Evolutionary conservation across 75 land plant genomes (phyloP), one percentile per base, ranked within the genome.

Genomic region (Azolla pinnata): DNA sequence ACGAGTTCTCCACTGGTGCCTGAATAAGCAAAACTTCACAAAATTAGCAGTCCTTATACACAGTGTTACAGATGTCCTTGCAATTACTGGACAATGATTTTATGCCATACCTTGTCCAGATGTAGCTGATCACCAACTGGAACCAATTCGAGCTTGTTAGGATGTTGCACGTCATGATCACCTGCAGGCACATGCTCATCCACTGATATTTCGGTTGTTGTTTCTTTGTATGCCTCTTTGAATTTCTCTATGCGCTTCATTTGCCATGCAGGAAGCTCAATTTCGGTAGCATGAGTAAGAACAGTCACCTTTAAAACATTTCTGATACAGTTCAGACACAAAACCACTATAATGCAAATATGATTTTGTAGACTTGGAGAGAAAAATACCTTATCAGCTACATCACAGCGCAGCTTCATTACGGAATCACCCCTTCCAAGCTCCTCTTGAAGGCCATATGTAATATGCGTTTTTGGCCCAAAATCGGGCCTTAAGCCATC

Each of bases 381-480:
- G 44, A 66, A 31, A 46, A 24, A 38, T 70, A 88, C 90, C 75
- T 85, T 88, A 77, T 90, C 93, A 46, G 93, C 74, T 79, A 91
- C 74, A 60, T 91, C 88, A 62, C 89, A 91, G 60, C 88, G 97
- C 60, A 91, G 71, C 66, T 88, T 91, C 34, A 95, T 91, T 1
- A 91, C 95, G 50, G 97, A 91, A 66, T 91, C 97, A n/a, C 97
- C 95, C 55, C 73, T 69, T 29, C 85, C 88, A 64, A 91, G 79
- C 67, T 91, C 97, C 54, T 88, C 74, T 16, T 54, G 31, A 31
- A 76, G 21, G 4, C 97, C 97, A 63, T 91, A 91, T 19, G 97
- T 95, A 68, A 91, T 84, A 31, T 84, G 88, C 34, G 88, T 73
- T 62, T 91, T 91, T 0, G 97, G 97, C 0, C 88, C 93, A 63